These are phyloP conservation scores for Deinandra increscens DNA, from an alignment of 129 eudicot genomes.

Conservation along the genomic window DNA sequence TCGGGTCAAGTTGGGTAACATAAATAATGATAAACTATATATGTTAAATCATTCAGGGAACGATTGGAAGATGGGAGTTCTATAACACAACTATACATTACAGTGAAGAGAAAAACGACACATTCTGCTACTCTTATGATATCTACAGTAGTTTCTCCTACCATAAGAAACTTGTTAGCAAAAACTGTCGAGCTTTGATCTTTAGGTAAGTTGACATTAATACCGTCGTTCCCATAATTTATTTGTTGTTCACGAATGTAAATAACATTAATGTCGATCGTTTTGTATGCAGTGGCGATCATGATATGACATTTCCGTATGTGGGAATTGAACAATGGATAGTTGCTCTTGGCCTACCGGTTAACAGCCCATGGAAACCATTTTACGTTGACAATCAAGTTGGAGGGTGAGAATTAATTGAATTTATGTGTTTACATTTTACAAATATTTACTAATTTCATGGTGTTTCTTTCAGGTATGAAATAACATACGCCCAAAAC, in stretches of 20 bases:
- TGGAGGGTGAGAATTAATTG: conserved; percentile 25
- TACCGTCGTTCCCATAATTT: too few relatives aligned
- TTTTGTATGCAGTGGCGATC: conserved; percentile 27
- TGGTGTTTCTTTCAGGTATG: conserved; percentile 22
- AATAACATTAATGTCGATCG: background rate
- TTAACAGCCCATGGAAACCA: conserved; percentile 27
- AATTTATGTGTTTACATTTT: background rate
- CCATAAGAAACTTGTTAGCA: conserved; percentile 10
- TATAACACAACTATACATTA: conserved; percentile 24
- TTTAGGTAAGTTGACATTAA: background rate
- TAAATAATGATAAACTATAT: too few relatives aligned
- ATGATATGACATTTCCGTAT: conserved; percentile 35
- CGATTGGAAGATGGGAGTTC: conserved; percentile 25
- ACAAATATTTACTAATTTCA: background rate
- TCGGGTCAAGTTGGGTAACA: too few relatives aligned
- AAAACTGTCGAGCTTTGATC: conserved; percentile 12
- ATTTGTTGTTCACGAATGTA: background rate
- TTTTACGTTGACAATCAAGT: conserved; percentile 27
- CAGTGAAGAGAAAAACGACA: background rate
- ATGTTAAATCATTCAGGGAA: conserved; percentile 15
- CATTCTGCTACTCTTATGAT: conserved; percentile 21
- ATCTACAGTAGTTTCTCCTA: background rate
- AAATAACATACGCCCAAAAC: conserved; percentile 25
- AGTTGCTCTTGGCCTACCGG: conserved; percentile 13
- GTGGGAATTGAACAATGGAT: conserved; percentile 32